Percentiles rank a stretch among this genome's conserved stretches.
Evolutionary conservation across 306 rosid genomes (phyloP).

Genomic region (Prunus mongolica): DNA sequence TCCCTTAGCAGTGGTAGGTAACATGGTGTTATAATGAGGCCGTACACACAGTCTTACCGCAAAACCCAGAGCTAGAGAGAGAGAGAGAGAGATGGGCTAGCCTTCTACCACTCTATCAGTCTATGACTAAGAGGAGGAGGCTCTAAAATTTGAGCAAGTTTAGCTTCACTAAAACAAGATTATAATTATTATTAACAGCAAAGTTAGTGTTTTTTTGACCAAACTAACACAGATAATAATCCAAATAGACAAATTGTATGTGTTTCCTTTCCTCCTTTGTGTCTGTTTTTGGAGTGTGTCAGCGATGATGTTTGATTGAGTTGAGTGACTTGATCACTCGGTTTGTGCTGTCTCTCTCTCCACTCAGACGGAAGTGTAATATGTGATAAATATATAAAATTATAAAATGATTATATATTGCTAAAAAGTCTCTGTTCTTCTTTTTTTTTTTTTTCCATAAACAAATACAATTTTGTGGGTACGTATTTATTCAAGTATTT

Average conservation of each 20-base stretch:
- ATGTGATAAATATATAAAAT: neutral
- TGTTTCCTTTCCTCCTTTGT: neutral
- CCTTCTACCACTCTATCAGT: no score
- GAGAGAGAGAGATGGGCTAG: neutral
- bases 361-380: neutral
- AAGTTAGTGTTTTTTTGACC: no score
- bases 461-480: neutral
- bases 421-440: neutral
- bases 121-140: no score
- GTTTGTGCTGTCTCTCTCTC: neutral
- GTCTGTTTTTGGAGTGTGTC: neutral
- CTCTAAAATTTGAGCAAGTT: no score
- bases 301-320: neutral
- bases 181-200: no score
- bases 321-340: neutral
- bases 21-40: neutral
- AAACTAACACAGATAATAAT: no score
- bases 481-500: neutral
- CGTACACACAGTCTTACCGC: neutral
- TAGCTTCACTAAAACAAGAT: no score
- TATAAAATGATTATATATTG: neutral
- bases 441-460: neutral
- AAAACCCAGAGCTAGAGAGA: neutral
- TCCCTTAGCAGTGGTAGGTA: neutral
- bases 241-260: neutral